Conservation (phyloP, 805 yeast species). For the Candida golubevii region DNA sequence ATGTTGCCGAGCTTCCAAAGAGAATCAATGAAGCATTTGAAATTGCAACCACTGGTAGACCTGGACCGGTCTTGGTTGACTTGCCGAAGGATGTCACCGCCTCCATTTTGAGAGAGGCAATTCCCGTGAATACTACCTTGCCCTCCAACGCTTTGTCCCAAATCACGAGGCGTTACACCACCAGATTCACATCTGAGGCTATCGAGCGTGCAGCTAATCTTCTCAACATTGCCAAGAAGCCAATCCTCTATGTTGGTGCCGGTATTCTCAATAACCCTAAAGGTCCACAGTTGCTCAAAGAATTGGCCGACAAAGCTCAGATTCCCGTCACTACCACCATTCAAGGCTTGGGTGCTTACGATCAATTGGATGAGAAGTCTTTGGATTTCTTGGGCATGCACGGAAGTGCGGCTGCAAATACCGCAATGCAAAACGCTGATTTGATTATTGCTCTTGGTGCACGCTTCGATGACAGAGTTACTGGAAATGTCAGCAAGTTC, state of each 20-base stretch:
- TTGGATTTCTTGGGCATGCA: constrained; percentile 98
- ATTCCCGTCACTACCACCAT: constrained; percentile 96
- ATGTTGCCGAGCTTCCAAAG: constrained; percentile 89
- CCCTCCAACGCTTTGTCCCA: constrained; percentile 69
- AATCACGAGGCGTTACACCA: constrained; percentile 64
- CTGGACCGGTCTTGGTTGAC: constrained; percentile 97
- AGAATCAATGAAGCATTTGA: constrained; percentile 97
- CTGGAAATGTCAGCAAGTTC: constrained; percentile 77
- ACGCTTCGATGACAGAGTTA: constrained; percentile 97
- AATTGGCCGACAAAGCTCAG: constrained; percentile 82
- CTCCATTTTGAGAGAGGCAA: constrained; percentile 77
- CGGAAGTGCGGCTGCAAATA: constrained; percentile 91
- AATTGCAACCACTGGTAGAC: constrained; percentile 93
- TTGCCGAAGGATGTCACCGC: constrained; percentile 98
- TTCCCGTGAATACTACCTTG: constrained; percentile 74
- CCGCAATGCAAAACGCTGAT: constrained; percentile 92
- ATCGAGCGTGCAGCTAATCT: constrained; percentile 73
- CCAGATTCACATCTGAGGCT: constrained; percentile 70
- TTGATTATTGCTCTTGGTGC: constrained; percentile 93
- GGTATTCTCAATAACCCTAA: constrained; percentile 79
- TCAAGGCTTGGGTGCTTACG: constrained; percentile 92
- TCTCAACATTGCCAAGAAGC: constrained; percentile 78
- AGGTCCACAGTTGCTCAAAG: constrained; percentile 75
- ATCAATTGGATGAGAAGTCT: constrained; percentile 86
- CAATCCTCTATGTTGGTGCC: constrained; percentile 86